These are phyloP conservation scores for Penicillium sclerotigenum DNA, from an alignment of 2,329 filamentous ascomycete species.

Conservation along the genomic window DNA sequence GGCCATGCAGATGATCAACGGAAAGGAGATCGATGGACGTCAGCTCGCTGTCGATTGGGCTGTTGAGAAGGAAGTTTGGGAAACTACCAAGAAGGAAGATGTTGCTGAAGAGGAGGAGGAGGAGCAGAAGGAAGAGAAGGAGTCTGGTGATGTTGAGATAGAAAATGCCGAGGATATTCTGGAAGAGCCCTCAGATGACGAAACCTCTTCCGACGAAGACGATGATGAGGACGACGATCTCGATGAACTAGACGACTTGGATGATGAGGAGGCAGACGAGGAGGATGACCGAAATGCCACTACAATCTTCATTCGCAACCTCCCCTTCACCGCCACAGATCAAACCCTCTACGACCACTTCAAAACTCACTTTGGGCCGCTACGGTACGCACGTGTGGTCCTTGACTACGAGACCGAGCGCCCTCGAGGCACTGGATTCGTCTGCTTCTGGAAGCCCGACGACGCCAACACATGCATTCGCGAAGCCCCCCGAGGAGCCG, in stretches of 20 bases:
- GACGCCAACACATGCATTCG: conserved; percentile 76
- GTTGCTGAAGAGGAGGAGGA: conserved; percentile 18
- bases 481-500: conserved; percentile 60
- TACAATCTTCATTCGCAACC: conserved; percentile 88
- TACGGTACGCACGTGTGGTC: conserved; percentile 88
- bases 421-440: conserved; percentile 88
- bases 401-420: conserved; percentile 80
- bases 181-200: conserved; percentile 35
- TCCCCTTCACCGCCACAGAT: conserved; percentile 85
- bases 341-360: conserved; percentile 83
- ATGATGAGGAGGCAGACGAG: conserved; percentile 43
- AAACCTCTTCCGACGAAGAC: conserved; percentile 39
- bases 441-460: conserved; percentile 77
- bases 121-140: conserved; percentile 24
- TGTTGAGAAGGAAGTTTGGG: conserved; percentile 85
- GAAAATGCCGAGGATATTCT: conserved; percentile 55
- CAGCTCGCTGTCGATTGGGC: conserved; percentile 94
- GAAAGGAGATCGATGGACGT: conserved; percentile 82
- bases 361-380: conserved; percentile 69
- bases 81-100: conserved; percentile 56
- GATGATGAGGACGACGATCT: conserved; percentile 45
- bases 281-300: conserved; percentile 59
- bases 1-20: conserved; percentile 80
- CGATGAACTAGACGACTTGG: conserved; percentile 43
- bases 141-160: conserved; percentile 49